Evolutionary conservation across 495 filamentous ascomycete genomes (phyloP).

Genomic region (Neurospora sp.): DNA sequence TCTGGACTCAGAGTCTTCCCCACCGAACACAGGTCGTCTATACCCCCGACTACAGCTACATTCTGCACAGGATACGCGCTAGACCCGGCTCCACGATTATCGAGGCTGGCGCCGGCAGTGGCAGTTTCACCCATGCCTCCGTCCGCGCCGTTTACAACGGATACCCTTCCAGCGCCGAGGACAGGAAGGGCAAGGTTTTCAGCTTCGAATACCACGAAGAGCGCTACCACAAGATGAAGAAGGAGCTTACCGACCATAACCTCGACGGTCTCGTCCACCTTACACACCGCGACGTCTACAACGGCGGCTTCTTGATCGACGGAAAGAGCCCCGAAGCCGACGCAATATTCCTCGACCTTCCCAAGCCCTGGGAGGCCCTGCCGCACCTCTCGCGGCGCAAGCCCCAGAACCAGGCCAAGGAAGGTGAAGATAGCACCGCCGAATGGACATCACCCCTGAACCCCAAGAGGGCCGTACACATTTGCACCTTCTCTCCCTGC

Average conservation of each 20-base stretch:
- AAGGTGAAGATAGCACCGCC: conserved; percentile 1
- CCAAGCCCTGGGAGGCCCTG: conserved; percentile 85
- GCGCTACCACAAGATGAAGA: conserved; percentile 56
- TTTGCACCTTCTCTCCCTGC: conserved; percentile 94
- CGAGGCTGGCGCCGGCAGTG: conserved; percentile 90
- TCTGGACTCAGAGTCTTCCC: conserved; percentile 82
- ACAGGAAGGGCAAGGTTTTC: conserved; percentile 62
- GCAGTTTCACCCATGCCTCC: conserved; percentile 88
- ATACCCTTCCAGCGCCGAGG: conserved; percentile 38
- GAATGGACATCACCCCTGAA: conserved; percentile 58
- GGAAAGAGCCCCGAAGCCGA: conserved; percentile 54
- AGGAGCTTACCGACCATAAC: conserved; percentile 67
- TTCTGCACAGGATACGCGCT: conserved; percentile 76
- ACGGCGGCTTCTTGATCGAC: conserved; percentile 65
- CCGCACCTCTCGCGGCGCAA: conserved; percentile 64
- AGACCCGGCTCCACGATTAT: conserved; percentile 72
- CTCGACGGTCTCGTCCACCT: conserved; percentile 62
- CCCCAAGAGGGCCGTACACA: conserved; percentile 50
- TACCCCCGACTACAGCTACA: conserved; percentile 93
- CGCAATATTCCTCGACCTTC: conserved; percentile 84
- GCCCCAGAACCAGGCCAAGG: conserved; percentile 12
- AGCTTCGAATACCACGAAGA: conserved; percentile 90
- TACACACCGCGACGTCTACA: conserved; percentile 89
- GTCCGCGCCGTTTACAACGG: conserved; percentile 83
- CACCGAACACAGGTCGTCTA: conserved; percentile 98